Conservation (phyloP, 1,139 yeast genomes). For the Magnusiomyces sp. region DNA sequence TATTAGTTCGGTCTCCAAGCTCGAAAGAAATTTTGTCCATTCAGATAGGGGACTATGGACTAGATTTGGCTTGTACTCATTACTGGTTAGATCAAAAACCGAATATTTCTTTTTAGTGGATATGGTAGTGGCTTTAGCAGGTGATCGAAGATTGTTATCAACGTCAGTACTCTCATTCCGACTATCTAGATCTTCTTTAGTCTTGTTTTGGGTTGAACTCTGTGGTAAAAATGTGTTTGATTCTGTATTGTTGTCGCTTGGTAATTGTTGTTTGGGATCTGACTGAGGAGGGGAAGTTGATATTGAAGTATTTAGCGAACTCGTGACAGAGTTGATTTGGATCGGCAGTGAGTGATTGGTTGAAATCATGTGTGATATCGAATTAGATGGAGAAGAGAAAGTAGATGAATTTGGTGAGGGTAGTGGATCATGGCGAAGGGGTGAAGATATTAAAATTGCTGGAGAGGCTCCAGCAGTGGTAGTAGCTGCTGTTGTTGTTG, state of each 20-base stretch:
- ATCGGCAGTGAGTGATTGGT: background rate
- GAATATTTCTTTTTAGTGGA: no score
- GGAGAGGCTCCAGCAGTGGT: background rate
- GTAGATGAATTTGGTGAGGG: background rate
- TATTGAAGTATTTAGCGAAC: no score
- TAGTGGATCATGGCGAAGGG: background rate
- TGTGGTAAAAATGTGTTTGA: no score
- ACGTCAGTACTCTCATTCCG: no score
- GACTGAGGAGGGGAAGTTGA: no score
- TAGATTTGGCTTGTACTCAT: background rate
- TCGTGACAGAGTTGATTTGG: background rate
- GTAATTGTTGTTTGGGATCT: no score
- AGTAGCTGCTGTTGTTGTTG: no score
- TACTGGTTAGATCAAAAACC: background rate
- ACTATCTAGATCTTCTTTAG: no score
- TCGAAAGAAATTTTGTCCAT: slow-evolving; percentile 26
- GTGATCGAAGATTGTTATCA: no score
- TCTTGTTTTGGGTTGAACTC: no score
- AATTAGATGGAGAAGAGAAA: background rate
- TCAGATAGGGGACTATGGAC: slow-evolving; percentile 15
- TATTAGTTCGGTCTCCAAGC: slow-evolving; percentile 22
- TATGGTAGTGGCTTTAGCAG: no score
- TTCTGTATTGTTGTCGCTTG: no score
- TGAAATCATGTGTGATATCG: background rate
- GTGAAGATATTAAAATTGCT: background rate